These are phyloP conservation scores for Xylaria sp. DNA, from an alignment of 2,329 filamentous ascomycete species.

Conservation along the genomic window DNA sequence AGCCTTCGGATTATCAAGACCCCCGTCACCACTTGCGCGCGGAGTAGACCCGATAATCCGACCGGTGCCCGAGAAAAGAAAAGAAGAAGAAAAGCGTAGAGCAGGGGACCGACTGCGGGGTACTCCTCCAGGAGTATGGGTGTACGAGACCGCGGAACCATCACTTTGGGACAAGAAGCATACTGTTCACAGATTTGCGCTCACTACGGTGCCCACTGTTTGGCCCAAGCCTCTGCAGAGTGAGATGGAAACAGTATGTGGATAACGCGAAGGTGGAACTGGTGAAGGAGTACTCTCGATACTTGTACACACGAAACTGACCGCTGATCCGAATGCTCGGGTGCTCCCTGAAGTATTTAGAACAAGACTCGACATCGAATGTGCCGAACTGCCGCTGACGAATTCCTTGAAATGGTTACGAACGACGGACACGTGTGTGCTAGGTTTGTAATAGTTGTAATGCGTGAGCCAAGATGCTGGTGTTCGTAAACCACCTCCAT, in stretches of 20 bases:
- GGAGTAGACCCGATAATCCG: constrained; percentile 23
- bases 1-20: constrained; percentile 14
- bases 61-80: constrained; percentile 19
- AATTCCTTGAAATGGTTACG: neutral
- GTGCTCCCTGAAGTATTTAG: neutral
- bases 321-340: neutral
- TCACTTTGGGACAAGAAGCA: constrained; percentile 17
- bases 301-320: neutral
- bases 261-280: neutral
- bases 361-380: neutral
- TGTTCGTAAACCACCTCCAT: neutral
- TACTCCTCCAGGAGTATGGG: constrained; percentile 4
- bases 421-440: neutral
- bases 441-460: neutral
- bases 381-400: neutral
- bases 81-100: constrained; percentile 7
- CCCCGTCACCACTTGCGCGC: constrained; percentile 20
- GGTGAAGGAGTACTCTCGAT: neutral
- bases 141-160: constrained; percentile 13
- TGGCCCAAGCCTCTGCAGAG: neutral
- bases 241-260: neutral
- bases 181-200: neutral
- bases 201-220: neutral
- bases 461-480: neutral
- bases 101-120: constrained; percentile 21